Evolutionary conservation across 805 yeast species (phyloP), one percentile per base, ranked within the genome.

Genomic region (Saturnispora sanitii): DNA sequence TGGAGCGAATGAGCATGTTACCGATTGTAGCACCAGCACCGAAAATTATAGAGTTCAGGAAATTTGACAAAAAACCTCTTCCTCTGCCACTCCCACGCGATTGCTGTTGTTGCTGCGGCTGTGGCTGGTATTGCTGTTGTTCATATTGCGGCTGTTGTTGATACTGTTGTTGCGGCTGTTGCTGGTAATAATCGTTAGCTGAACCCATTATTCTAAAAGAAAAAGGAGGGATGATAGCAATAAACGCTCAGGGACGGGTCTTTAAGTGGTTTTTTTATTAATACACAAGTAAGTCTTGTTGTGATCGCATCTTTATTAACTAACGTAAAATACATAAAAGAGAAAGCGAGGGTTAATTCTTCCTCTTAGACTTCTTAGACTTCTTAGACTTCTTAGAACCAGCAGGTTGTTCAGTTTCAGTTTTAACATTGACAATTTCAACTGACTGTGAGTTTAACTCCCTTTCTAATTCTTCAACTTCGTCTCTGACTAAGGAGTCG

Each of bases 41-140:
- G 79, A 7, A 70, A 17, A 1, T 67, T 48, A 43, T 70, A 70
- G 1, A 68, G 25, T 6, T 40, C 16, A 2, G 53, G 37, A 15
- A 59, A 43, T 22, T 63, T 58, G 16, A 52, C 96, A 49, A 86
- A 90, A 37, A 88, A 20, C 40, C 17, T 31, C 41, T 25, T 18
- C 27, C 49, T n/a, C 42, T 42, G 12, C 49, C 46, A 33, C 62
- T 67, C 11, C 56, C 49, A 25, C 60, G 62, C 15, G 56, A 56
- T n/a, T 55, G 41, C 39, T 52, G 43, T 3, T 47, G 46, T 15
- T 42, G 49, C 30, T 45, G 49, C 21, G 45, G 51, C 29, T 43
- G 44, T 29, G 37, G 46, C 39, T 44, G 45, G 9, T 19, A 19
- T 25, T 45, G 43, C 42, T 39, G 49, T 42, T 31, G 45, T 41